Conservation (phyloP, 306 rosid genomes). For the Vachellia collinsii region DNA sequence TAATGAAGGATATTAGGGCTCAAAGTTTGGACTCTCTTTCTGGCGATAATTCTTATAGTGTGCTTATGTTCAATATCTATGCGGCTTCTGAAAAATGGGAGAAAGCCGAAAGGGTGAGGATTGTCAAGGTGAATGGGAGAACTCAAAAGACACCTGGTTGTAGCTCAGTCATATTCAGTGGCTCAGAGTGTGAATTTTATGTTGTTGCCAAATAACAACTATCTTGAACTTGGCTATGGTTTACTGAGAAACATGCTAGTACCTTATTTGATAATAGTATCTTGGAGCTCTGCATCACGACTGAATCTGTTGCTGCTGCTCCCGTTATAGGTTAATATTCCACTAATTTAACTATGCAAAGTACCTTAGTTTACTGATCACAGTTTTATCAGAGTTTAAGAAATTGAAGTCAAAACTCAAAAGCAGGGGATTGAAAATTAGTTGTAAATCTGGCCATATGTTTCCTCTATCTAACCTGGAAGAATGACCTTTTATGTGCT, state of each 20-base stretch:
- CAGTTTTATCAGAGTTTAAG: conserved; percentile 11
- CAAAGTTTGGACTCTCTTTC: conserved; percentile 26
- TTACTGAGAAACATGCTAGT: not conserved
- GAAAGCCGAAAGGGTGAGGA: conserved; percentile 61
- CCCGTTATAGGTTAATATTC: conserved; percentile 13
- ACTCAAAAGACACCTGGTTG: conserved; percentile 53
- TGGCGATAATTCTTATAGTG: conserved; percentile 41
- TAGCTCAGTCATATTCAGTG: conserved; percentile 41
- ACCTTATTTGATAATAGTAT: not conserved
- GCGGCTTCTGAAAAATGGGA: conserved; percentile 76
- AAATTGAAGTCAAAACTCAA: no score
- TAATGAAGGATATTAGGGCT: conserved; percentile 40
- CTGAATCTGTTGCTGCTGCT: not conserved
- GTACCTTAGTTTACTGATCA: conserved; percentile 8
- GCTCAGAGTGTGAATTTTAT: not conserved
- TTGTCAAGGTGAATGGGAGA: conserved; percentile 42
- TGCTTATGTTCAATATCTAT: conserved; percentile 69
- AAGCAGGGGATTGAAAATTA: not conserved
- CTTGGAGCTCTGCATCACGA: conserved; percentile 12
- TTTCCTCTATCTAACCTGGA: not conserved
- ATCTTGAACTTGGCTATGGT: not conserved
- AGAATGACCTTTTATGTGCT: not conserved
- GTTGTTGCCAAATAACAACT: conserved; percentile 10
- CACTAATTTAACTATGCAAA: not conserved
- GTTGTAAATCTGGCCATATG: not conserved